Evolutionary conservation across 2,329 filamentous ascomycete genomes (phyloP), one percentile per base, ranked within the genome.

Genomic region (Tolypocladium cylindrosporum): DNA sequence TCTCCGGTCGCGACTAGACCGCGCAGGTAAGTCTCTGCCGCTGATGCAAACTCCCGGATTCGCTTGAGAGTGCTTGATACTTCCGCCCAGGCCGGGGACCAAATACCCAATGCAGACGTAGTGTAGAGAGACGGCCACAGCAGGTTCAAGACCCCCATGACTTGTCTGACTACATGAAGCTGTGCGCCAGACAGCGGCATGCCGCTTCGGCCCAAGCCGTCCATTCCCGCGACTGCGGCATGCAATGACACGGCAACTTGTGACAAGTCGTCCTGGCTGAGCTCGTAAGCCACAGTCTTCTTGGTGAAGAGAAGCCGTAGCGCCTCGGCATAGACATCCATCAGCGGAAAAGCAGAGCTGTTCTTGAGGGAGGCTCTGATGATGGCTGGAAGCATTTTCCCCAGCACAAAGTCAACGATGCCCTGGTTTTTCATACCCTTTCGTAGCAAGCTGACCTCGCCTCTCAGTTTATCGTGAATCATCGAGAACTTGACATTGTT

Each of bases 401-500:
- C 68, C 36, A 84, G 57, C 58, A 80, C 68, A 61, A 84, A 85
- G 0, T 67, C 66, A 51, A 76, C 64, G 31, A 85, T 74, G 2
- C 66, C 67, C 9, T 59, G 56, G 45, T 79, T 73, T n/a, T 66
- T 69, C 76, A 84, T 77, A n/a, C 78, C 79, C 57, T 72, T 72
- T 41, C 68, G 68, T 24, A 85, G 63, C 55, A 83, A 76, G 6
- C 58, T 62, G 36, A 73, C 68, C 63, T 84, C 79, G 7, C 77
- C 73, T 7, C 65, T 65, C n/a, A 84, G 71, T 55, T 73, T 75
- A 58, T 77, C 72, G 58, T 79, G 79, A 50, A 75, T 74, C 3
- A 85, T 66, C 0, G 80, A 79, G 56, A 79, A 70, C 64, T 83
- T 83, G 66, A 83, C 82, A 66, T 79, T 83, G 62, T 80, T 80